phyloP scores from a whole-genome alignment of 805 yeast species.

The Brettanomyces nanus region DNA sequence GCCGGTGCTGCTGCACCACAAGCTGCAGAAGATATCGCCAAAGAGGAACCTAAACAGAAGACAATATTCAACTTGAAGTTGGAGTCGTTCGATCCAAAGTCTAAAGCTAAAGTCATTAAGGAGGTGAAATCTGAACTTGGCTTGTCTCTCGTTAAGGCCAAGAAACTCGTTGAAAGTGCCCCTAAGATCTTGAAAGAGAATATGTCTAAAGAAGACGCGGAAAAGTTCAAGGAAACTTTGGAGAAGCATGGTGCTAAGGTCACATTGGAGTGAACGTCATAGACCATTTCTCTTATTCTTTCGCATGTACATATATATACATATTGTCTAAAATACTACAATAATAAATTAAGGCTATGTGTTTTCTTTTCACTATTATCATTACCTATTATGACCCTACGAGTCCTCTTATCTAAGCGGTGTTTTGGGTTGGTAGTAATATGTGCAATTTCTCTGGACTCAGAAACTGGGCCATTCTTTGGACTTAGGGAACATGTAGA shows the following conservation, averaged over 20 bases:
- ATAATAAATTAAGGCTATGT: too few relatives aligned
- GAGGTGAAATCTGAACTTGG: slow-evolving; percentile 92
- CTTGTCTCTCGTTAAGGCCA: slow-evolving; percentile 89
- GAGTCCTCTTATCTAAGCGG: too few relatives aligned
- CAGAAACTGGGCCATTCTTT: too few relatives aligned
- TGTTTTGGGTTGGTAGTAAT: too few relatives aligned
- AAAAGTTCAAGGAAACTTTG: slow-evolving; percentile 84
- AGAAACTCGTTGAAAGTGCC: slow-evolving; percentile 96
- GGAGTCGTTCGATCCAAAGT: slow-evolving; percentile 88
- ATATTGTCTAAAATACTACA: not conserved
- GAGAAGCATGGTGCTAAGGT: slow-evolving; percentile 96
- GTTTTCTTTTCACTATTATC: too few relatives aligned
- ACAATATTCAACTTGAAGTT: slow-evolving; percentile 87
- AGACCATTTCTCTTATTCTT: not conserved
- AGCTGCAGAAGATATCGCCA: slow-evolving; percentile 64
- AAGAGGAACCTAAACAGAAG: slow-evolving; percentile 81
- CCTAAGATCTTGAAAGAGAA: slow-evolving; percentile 95
- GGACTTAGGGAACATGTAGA: too few relatives aligned
- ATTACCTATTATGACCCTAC: too few relatives aligned
- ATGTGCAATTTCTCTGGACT: too few relatives aligned
- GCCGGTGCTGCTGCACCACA: slow-evolving; percentile 56
- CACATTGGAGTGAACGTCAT: slow-evolving; percentile 60
- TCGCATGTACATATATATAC: slow-evolving; percentile 2
- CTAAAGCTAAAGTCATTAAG: slow-evolving; percentile 96
- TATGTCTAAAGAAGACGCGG: slow-evolving; percentile 95